These are phyloP conservation scores for Fonsecaea nubica DNA, from an alignment of 2,329 filamentous ascomycete species.

Conservation along the genomic window DNA sequence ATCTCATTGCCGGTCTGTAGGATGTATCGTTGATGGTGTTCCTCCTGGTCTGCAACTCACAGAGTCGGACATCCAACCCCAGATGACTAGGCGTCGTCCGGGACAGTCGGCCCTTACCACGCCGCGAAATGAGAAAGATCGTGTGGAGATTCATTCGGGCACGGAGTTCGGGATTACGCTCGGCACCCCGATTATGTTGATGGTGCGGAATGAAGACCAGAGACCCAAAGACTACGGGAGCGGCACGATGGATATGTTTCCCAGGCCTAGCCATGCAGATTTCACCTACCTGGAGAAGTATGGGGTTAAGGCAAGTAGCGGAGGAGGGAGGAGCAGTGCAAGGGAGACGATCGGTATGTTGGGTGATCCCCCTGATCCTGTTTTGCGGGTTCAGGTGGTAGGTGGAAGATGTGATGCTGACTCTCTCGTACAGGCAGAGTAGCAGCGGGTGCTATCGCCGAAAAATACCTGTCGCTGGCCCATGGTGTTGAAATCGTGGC, in stretches of 20 bases:
- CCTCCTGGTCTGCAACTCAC: slow-evolving; percentile 86
- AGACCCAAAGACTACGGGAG: slow-evolving; percentile 89
- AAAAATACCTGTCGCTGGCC: slow-evolving; percentile 83
- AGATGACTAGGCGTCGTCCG: slow-evolving; percentile 87
- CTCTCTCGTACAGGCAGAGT: slow-evolving; percentile 68
- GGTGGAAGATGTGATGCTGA: slow-evolving; percentile 11
- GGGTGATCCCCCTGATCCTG: background rate
- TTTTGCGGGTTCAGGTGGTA: background rate
- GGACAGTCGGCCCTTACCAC: slow-evolving; percentile 91
- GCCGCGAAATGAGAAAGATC: slow-evolving; percentile 89
- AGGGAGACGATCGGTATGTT: slow-evolving; percentile 83
- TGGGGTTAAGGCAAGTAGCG: slow-evolving; percentile 87
- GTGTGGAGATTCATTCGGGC: slow-evolving; percentile 89
- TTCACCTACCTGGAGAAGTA: slow-evolving; percentile 99
- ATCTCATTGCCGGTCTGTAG: slow-evolving; percentile 90
- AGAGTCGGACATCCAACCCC: slow-evolving; percentile 88
- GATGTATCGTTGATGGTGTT: slow-evolving; percentile 91
- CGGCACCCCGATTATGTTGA: slow-evolving; percentile 86
- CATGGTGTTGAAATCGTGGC: slow-evolving; percentile 91
- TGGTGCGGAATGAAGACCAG: slow-evolving; percentile 91
- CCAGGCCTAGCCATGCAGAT: slow-evolving; percentile 90
- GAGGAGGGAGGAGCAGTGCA: slow-evolving; percentile 89
- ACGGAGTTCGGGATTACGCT: slow-evolving; percentile 88
- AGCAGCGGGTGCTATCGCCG: slow-evolving; percentile 87
- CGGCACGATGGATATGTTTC: slow-evolving; percentile 85